A percentile compares a stretch with the other conserved stretches of the same genome.
Conservation (phyloP, 2,329 filamentous ascomycete genomes). For the Pezicula neosporulosa region DNA sequence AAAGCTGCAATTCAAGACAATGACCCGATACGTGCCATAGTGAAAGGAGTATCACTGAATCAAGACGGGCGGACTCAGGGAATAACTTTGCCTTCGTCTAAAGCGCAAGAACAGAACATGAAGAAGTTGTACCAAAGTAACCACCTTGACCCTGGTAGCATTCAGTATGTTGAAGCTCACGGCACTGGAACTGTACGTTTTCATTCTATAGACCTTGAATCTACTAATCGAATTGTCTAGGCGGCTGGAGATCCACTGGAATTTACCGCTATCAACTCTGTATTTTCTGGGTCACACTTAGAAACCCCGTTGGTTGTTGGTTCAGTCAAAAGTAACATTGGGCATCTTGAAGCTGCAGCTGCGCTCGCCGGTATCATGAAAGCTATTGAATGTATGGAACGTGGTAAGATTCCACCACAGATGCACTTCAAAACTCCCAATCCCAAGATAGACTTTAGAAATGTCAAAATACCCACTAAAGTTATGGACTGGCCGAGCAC, state of each 20-base stretch:
- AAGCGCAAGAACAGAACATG: conserved; percentile 32
- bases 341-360: conserved; percentile 40
- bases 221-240: too few relatives aligned
- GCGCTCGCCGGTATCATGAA: conserved; percentile 41
- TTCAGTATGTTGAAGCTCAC: conserved; percentile 44
- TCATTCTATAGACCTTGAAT: too few relatives aligned
- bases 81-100: conserved; percentile 48
- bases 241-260: conserved; percentile 16
- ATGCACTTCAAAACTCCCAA: conserved; percentile 28
- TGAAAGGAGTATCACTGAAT: conserved; percentile 48
- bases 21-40: conserved; percentile 52
- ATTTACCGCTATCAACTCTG: background rate
- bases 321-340: conserved; percentile 34
- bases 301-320: background rate
- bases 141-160: background rate
- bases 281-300: background rate
- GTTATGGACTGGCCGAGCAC: conserved; percentile 10
- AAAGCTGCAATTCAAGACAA: conserved; percentile 52
- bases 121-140: background rate
- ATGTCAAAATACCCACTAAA: background rate
- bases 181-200: conserved; percentile 30
- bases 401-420: conserved; percentile 11
- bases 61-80: conserved; percentile 55
- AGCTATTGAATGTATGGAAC: conserved; percentile 28
- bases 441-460: conserved; percentile 8